Evolutionary conservation across 1,139 yeast species (phyloP).

Genomic region (Sugiyamaella paludigena): DNA sequence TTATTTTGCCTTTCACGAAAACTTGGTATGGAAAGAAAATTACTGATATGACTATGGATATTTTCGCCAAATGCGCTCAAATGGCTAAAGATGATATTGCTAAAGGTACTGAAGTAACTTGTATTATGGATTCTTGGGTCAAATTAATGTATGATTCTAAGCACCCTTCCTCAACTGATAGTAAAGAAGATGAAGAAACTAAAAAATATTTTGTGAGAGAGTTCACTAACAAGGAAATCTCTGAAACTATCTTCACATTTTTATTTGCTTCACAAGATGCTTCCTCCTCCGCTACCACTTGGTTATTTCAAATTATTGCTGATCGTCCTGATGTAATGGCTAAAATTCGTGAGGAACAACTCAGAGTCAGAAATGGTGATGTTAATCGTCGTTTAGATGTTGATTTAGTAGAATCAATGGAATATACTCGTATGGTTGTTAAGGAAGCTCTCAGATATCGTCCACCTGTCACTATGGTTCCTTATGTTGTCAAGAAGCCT

Average conservation of each 20-base stretch:
- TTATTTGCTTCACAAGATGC: constrained; percentile 98
- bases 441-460: constrained; percentile 90
- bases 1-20: constrained; percentile 90
- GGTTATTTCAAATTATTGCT: constrained; percentile 95
- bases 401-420: constrained; percentile 80
- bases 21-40: constrained; percentile 96
- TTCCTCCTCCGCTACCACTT: constrained; percentile 94
- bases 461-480: constrained; percentile 98
- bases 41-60: constrained; percentile 91
- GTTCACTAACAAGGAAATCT: constrained; percentile 84
- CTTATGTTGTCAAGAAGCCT: constrained; percentile 81
- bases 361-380: constrained; percentile 76
- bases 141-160: constrained; percentile 71
- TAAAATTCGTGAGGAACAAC: constrained; percentile 88
- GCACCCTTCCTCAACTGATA: constrained; percentile 37
- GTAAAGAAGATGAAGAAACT: constrained; percentile 42
- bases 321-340: constrained; percentile 88
- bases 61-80: constrained; percentile 83
- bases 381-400: constrained; percentile 58
- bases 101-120: constrained; percentile 72
- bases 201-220: constrained; percentile 68
- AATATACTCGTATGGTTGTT: constrained; percentile 83
- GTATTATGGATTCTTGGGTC: constrained; percentile 97
- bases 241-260: constrained; percentile 94
- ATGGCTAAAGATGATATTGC: constrained; percentile 78